Base-by-base conservation (phyloP, 768 basidiomycete species). In the Gelatoporia subvermispora region DNA sequence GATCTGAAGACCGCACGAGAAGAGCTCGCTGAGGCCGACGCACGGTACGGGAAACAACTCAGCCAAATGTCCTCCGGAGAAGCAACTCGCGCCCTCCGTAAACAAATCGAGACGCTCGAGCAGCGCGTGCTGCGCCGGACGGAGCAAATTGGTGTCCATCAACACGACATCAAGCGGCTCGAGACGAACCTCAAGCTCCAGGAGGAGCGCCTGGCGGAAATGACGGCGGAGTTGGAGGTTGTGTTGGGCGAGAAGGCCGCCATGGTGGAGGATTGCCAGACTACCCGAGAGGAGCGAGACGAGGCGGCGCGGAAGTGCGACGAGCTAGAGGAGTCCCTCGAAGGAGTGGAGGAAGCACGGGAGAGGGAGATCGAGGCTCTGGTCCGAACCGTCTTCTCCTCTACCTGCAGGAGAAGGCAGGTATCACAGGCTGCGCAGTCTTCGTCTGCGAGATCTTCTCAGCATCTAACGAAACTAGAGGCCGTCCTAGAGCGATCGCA, bases 261-360 rank as follows among this genome's bases (percentile, higher is more conserved):
- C 2, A 88, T 92, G 85, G 78, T 91, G 0, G 88, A 90, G 53
- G 89, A 92, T 60, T 91, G 89, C 57, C 82, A 83, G 3, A 81
- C 84, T 47, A 87, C 86, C 2, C 72, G 89, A 45, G 84, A 84
- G 47, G 78, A 83, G 18, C 73, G 89, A 31, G 84, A 92, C 62
- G 73, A 74, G 21, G 84, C 87, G 4, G 61, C 82, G 37, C 58
- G 61, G 46, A 70, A 68, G 50, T 63, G 76, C 22, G 89, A 90
- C 48, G 65, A 63, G n/a, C 61, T 83, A 50, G 88, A 90, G 56
- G 75, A 81, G 36, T 77, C 80, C 51, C 52, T 78, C 43, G 88
- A 84, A 60, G 63, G 54, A n/a, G 20, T 57, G 18, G 66, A 65
- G 23, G 47, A 55, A 38, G 54, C 51, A 18, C 55, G 59, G 31